A percentile compares a stretch with the other conserved stretches of the same genome.
Conservation (phyloP, 2,329 filamentous ascomycete species). For the Colletotrichum lentis region DNA sequence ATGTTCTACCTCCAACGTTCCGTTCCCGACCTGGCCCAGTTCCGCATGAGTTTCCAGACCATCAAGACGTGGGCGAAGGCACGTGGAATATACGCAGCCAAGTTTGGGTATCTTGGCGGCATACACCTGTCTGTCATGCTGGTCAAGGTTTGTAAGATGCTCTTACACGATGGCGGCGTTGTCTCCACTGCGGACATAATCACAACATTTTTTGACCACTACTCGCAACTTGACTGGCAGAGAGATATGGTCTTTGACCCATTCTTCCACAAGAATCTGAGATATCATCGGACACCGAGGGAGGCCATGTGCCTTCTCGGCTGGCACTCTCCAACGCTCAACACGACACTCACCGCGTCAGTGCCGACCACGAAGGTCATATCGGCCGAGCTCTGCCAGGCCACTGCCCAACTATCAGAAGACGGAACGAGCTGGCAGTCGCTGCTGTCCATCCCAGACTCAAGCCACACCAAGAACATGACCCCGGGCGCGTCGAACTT, state of each 20-base stretch:
- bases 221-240: slow-evolving; percentile 68
- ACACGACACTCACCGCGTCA: slow-evolving; percentile 65
- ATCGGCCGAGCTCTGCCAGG: slow-evolving; percentile 59
- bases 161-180: slow-evolving; percentile 49
- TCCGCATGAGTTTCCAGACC: slow-evolving; percentile 65
- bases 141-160: slow-evolving; percentile 65
- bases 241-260: slow-evolving; percentile 65
- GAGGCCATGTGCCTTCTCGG: slow-evolving; percentile 72
- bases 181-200: slow-evolving; percentile 62
- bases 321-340: slow-evolving; percentile 68
- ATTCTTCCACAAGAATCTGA: slow-evolving; percentile 61
- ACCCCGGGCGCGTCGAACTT: slow-evolving; percentile 55
- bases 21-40: slow-evolving; percentile 65
- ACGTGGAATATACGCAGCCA: slow-evolving; percentile 70
- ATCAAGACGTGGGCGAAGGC: slow-evolving; percentile 70
- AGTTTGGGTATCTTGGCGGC: slow-evolving; percentile 71
- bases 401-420: slow-evolving; percentile 51
- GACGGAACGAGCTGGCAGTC: slow-evolving; percentile 52
- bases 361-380: slow-evolving; percentile 61
- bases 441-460: slow-evolving; percentile 47
- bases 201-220: slow-evolving; percentile 69
- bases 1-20: slow-evolving; percentile 67
- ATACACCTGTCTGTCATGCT: slow-evolving; percentile 72
- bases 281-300: slow-evolving; percentile 62
- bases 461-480: background rate